phyloP scores from a whole-genome alignment of 306 rosid genomes.

The Citrullus amarus region DNA sequence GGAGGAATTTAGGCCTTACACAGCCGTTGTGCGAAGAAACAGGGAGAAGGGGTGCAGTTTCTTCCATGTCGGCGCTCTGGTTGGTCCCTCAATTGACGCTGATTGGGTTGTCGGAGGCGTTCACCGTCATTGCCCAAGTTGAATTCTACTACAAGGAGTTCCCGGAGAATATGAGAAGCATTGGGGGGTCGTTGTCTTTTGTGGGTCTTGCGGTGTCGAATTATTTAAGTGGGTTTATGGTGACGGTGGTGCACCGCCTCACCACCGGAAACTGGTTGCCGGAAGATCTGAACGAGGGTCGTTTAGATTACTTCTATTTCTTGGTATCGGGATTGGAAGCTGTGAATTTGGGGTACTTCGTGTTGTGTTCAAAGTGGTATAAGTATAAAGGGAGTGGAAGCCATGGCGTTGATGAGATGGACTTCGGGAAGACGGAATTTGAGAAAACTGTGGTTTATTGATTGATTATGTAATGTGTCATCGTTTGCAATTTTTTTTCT shows the following conservation, averaged over 20 bases:
- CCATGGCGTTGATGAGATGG: conserved; percentile 14
- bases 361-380: conserved; percentile 47
- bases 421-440: conserved; percentile 13
- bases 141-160: conserved; percentile 75
- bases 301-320: conserved; percentile 57
- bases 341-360: conserved; percentile 42
- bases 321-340: conserved; percentile 36
- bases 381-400: conserved; percentile 33
- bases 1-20: conserved; percentile 35
- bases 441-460: conserved; percentile 7
- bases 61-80: conserved; percentile 69
- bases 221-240: conserved; percentile 43
- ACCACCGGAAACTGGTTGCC: conserved; percentile 57
- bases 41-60: conserved; percentile 50
- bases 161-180: conserved; percentile 85
- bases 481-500: no score
- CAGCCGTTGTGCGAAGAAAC: conserved; percentile 28
- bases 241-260: conserved; percentile 32
- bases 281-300: conserved; percentile 71
- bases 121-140: conserved; percentile 40
- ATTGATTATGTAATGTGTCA: not conserved
- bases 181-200: conserved; percentile 45
- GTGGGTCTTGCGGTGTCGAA: conserved; percentile 56
- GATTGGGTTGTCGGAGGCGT: conserved; percentile 48
- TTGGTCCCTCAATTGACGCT: conserved; percentile 50